Evolutionary conservation across 2,329 filamentous ascomycete genomes (phyloP).

Genomic region (Ophiocordyceps polyrhachis-furcata): DNA sequence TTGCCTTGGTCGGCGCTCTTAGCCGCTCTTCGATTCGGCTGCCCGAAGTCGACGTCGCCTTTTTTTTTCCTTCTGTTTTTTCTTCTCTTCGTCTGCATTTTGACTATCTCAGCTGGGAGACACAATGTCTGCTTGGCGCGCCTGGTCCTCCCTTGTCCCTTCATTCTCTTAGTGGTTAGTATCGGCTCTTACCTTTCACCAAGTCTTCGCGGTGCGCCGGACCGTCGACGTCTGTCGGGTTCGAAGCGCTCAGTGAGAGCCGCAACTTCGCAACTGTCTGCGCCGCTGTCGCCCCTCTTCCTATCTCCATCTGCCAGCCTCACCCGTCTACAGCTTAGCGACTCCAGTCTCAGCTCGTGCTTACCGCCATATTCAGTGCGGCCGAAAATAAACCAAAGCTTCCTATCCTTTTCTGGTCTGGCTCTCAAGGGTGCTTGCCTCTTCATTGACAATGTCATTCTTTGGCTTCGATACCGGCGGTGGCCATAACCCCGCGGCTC

Average conservation of each 20-base stretch:
- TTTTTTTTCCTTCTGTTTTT: constrained; percentile 1
- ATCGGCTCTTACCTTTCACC: not conserved
- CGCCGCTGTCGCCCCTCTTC: not conserved
- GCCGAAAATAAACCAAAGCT: not conserved
- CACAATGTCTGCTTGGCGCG: constrained; percentile 24
- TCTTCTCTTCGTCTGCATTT: constrained; percentile 2
- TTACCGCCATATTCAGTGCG: not conserved
- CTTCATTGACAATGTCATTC: constrained; percentile 53
- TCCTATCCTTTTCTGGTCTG: not conserved
- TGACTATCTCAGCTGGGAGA: constrained; percentile 10
- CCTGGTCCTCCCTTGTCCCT: constrained; percentile 11
- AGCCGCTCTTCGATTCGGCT: not conserved
- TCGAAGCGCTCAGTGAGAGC: not conserved
- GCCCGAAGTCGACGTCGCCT: not conserved
- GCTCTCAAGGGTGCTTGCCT: not conserved
- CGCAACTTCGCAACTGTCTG: too few species aligned
- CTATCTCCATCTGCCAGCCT: not conserved
- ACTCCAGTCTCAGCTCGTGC: not conserved
- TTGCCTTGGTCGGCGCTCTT: not conserved
- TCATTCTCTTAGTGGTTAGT: constrained; percentile 23
- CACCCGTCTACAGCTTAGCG: not conserved
- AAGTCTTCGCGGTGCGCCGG: not conserved
- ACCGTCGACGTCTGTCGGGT: not conserved
- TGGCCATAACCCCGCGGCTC: constrained; percentile 45
- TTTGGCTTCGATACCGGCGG: constrained; percentile 63